Evolutionary conservation across 345 rosid genomes (phyloP), one percentile per base, ranked within the genome.

Genomic region (Syzygium aqueum): DNA sequence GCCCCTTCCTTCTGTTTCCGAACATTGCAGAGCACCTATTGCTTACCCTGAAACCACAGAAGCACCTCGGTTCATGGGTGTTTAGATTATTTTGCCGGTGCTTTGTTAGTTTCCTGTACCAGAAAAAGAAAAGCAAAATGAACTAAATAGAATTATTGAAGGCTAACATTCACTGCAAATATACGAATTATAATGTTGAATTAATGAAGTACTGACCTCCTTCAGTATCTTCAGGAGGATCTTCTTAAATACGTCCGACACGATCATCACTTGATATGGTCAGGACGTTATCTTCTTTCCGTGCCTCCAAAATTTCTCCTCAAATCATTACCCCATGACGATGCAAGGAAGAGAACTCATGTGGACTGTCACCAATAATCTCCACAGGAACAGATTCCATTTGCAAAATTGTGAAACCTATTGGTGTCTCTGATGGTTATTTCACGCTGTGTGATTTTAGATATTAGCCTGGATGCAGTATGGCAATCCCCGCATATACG

Each of bases 401-500:
- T 85, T 49, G 89, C 56, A 65, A 92, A 93, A 78, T 92, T 92
- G 91, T 92, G 94, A 89, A 92, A 92, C 51, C 94, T 83, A 85
- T 90, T 92, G 54, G 90, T 87, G 52, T 94, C 94, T 86, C 94
- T 90, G 6, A 92, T 91, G 57, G 89, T 90, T 51, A 93, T 88
- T 86, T 89, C 90, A 57, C 94, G 85, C 22, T 63, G 23, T 43
- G 91, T 88, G 49, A 90, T 78, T 33, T 52, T n/a, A 2, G 95
- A 92, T 50, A 93, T 86, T 63, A 92, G 86, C 91, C 90, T 93
- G 84, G 89, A 89, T 5, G 93, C 91, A 51, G 88, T 86, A 85
- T 92, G 95, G 86, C 96, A 92, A 85, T 92, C 94, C 28, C 88
- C 88, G 87, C 95, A 93, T 86, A 92, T 88, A 22, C 93, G 94